Evolutionary conservation across 257 asterid genomes (phyloP).

Genomic region (Hygrophila difformis): DNA sequence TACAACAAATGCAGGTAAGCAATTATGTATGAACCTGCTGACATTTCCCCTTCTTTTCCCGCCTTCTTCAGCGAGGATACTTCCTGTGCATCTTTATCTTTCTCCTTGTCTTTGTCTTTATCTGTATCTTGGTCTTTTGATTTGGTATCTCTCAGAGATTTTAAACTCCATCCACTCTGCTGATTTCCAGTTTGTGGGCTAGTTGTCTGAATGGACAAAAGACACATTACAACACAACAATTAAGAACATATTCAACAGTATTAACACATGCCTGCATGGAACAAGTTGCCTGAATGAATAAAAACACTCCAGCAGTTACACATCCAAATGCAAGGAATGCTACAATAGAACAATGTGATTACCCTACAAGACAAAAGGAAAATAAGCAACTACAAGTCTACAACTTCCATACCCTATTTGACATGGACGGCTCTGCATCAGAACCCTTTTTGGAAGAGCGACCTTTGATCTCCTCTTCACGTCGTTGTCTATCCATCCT

Average conservation of each 20-base stretch:
- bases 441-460: constrained; percentile 67
- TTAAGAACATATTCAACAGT: too few species aligned
- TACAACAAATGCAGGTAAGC: background rate
- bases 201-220: too few species aligned
- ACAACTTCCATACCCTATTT: constrained; percentile 48
- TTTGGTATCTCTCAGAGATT: constrained; percentile 72
- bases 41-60: constrained; percentile 93
- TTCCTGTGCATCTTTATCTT: constrained; percentile 68
- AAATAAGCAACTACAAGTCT: background rate
- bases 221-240: too few species aligned
- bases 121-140: constrained; percentile 65
- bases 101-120: constrained; percentile 57
- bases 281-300: constrained; percentile 54
- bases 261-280: too few species aligned
- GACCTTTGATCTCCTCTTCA: constrained; percentile 82
- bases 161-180: constrained; percentile 75
- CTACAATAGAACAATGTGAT: background rate
- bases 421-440: constrained; percentile 78
- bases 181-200: constrained; percentile 91
- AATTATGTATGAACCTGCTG: constrained; percentile 59
- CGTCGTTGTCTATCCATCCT: constrained; percentile 98
- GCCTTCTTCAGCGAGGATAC: constrained; percentile 72
- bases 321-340: background rate
- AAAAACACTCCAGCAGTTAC: background rate
- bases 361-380: background rate